Conservation (phyloP, 164 flowering plant genomes). For the Vitis riparia region DNA sequence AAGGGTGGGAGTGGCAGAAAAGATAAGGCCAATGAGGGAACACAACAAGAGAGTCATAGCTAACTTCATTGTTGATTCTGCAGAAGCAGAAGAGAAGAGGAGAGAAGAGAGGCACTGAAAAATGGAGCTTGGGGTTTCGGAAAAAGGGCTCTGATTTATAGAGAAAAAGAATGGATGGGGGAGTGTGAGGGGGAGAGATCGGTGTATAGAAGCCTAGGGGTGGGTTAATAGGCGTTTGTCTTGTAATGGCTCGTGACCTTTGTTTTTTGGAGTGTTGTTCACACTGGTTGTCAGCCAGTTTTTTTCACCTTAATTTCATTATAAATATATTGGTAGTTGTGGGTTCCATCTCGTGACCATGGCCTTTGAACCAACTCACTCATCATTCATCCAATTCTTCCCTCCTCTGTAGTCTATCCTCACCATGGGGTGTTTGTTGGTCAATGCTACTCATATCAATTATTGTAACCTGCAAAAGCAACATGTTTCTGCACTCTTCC, state of each 20-base stretch:
- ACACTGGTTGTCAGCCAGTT: no score
- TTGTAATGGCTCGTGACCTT: slow-evolving; percentile 33
- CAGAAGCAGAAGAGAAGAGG: not conserved
- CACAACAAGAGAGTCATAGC: slow-evolving; percentile 15
- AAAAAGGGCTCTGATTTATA: slow-evolving; percentile 24
- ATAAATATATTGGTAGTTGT: no score
- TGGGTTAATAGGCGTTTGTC: slow-evolving; percentile 20
- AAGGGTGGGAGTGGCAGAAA: slow-evolving; percentile 15
- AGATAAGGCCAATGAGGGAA: slow-evolving; percentile 13
- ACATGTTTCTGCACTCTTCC: no score
- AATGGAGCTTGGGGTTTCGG: slow-evolving; percentile 32
- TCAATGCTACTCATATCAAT: no score
- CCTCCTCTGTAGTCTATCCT: no score
- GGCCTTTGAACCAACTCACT: no score
- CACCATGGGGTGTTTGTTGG: no score
- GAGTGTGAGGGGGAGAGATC: not conserved
- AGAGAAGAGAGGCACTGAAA: slow-evolving; percentile 14
- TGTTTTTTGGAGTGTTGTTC: no score
- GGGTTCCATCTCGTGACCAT: no score
- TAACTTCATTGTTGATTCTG: slow-evolving; percentile 24
- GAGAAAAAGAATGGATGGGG: not conserved
- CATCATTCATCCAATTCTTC: no score
- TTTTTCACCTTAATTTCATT: no score
- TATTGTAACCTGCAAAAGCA: no score
- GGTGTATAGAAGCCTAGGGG: not conserved